Percentiles rank a stretch among this genome's conserved stretches.
phyloP scores from a whole-genome alignment of 306 rosid species.

The Inga leiocalycina region DNA sequence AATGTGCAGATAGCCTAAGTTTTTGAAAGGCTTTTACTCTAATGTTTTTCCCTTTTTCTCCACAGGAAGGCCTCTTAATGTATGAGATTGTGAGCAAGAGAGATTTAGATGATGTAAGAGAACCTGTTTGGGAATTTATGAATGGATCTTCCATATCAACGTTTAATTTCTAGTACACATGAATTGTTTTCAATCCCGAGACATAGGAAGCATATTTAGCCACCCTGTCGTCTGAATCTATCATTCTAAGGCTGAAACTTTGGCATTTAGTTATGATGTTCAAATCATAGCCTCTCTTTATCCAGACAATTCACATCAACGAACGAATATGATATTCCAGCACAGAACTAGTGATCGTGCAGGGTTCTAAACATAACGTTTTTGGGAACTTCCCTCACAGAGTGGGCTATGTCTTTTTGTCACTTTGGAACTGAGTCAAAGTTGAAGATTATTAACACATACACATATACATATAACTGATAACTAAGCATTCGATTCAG shows the following conservation, averaged over 20 bases:
- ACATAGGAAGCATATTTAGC: neutral
- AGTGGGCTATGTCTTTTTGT: neutral
- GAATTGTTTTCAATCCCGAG: neutral
- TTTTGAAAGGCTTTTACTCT: constrained; percentile 1
- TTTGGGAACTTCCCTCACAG: neutral
- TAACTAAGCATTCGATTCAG: neutral
- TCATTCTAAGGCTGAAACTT: neutral
- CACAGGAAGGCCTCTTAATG: constrained; percentile 30
- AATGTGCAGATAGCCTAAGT: constrained; percentile 62
- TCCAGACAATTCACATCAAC: neutral
- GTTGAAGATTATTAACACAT: neutral
- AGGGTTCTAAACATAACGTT: neutral
- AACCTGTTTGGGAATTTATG: constrained; percentile 31
- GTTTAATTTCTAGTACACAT: neutral
- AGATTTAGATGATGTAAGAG: constrained; percentile 35
- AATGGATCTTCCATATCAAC: constrained; percentile 1
- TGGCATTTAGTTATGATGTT: neutral
- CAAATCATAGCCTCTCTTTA: neutral
- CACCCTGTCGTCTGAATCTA: constrained; percentile 13
- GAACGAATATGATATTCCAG: neutral
- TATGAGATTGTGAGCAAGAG: constrained; percentile 26
- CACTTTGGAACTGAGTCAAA: neutral
- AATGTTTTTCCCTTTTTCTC: neutral
- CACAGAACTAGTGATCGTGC: constrained; percentile 17
- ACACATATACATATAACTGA: neutral